Evolutionary conservation across 2,329 filamentous ascomycete species (phyloP).

Genomic region (Akanthomyces dipterigenus): DNA sequence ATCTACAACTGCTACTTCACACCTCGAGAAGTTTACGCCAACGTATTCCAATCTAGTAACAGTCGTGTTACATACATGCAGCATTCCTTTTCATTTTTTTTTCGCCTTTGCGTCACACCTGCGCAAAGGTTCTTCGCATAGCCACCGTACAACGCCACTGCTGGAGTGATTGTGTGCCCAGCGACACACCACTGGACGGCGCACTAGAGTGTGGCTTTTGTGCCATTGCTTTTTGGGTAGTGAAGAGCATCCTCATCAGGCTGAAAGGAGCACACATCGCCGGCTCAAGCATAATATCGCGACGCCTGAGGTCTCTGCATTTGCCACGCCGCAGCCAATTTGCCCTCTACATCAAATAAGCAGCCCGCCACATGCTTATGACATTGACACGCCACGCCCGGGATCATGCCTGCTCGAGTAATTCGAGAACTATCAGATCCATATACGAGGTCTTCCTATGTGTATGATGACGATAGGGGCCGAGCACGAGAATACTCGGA

Average conservation of each 20-base stretch:
- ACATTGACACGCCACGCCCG: background rate
- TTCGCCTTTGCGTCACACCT: background rate
- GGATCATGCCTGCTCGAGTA: conserved; percentile 9
- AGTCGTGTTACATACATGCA: background rate
- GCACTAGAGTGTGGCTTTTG: conserved; percentile 1
- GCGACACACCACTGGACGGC: background rate
- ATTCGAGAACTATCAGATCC: conserved; percentile 2
- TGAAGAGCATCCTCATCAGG: background rate
- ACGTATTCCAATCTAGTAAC: background rate
- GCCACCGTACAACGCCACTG: conserved; percentile 8
- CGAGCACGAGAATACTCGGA: conserved; percentile 1
- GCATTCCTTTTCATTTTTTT: background rate
- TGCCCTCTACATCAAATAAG: background rate
- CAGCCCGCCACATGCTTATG: conserved; percentile 4
- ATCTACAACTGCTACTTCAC: background rate
- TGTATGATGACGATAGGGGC: conserved; percentile 4
- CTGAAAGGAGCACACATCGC: background rate
- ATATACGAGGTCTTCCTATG: conserved; percentile 5
- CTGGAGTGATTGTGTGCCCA: background rate
- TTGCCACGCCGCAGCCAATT: background rate
- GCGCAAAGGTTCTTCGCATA: conserved; percentile 7
- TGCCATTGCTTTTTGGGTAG: background rate
- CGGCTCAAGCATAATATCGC: background rate
- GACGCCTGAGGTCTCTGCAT: background rate
- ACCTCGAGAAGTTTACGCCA: background rate